phyloP scores from a whole-genome alignment of 2,329 filamentous ascomycete species.

The Graphiopsis chlorocephala region DNA sequence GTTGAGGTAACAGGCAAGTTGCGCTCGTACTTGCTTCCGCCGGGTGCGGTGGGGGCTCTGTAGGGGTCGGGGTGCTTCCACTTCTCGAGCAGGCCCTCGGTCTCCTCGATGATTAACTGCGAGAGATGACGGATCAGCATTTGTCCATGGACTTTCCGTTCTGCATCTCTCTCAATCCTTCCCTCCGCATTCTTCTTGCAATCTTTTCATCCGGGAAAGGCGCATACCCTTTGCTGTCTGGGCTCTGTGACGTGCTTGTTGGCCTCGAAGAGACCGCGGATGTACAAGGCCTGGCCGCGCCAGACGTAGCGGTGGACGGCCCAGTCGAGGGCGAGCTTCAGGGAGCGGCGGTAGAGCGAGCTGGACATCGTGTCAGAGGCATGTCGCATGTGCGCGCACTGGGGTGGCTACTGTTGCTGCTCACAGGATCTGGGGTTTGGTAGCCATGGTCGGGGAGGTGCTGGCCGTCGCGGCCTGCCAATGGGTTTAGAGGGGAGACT shows the following conservation, averaged over 20 bases:
- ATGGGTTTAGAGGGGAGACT: slow-evolving; percentile 15
- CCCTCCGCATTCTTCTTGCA: not conserved
- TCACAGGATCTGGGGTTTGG: slow-evolving; percentile 17
- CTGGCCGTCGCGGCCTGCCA: slow-evolving; percentile 16
- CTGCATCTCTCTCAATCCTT: not conserved
- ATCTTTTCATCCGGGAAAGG: not conserved
- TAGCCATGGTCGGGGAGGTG: slow-evolving; percentile 15
- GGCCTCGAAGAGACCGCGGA: slow-evolving; percentile 90
- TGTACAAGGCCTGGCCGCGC: slow-evolving; percentile 94
- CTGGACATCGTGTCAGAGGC: slow-evolving; percentile 40
- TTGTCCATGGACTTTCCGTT: not conserved
- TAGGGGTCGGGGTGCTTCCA: slow-evolving; percentile 99
- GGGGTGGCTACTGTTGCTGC: not conserved
- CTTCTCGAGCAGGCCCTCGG: slow-evolving; percentile 80
- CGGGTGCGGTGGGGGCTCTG: slow-evolving; percentile 81
- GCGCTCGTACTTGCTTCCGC: slow-evolving; percentile 95
- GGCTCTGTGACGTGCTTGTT: slow-evolving; percentile 83
- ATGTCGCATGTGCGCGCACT: slow-evolving; percentile 2
- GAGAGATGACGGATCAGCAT: not conserved
- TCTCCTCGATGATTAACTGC: slow-evolving; percentile 80
- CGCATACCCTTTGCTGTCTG: slow-evolving; percentile 74
- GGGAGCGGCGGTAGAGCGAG: slow-evolving; percentile 80
- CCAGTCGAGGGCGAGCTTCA: slow-evolving; percentile 96
- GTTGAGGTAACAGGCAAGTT: slow-evolving; percentile 80
- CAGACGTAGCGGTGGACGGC: slow-evolving; percentile 87